Conservation (phyloP, 257 asterid species). For the Scutellaria minor region DNA sequence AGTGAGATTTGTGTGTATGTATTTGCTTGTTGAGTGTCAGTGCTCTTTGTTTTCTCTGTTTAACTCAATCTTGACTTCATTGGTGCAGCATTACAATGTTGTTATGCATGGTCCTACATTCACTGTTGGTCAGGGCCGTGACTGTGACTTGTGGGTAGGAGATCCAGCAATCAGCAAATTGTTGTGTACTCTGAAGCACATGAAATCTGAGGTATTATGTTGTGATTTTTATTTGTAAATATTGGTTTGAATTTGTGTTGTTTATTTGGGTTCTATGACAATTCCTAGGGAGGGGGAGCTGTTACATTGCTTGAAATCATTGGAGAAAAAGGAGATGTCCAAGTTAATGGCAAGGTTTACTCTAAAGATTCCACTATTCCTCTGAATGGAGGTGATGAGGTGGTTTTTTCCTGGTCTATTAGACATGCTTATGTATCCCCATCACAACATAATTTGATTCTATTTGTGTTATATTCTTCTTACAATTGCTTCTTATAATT, state of each 20-base stretch:
- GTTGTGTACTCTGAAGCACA: slow-evolving; percentile 75
- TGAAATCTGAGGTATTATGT: slow-evolving; percentile 67
- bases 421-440: slow-evolving; percentile 96
- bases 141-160: slow-evolving; percentile 70
- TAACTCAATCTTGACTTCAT: slow-evolving; percentile 20
- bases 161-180: slow-evolving; percentile 69
- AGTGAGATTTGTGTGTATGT: background rate
- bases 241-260: slow-evolving; percentile 27
- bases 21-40: slow-evolving; percentile 14
- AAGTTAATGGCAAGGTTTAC: slow-evolving; percentile 73
- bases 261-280: background rate
- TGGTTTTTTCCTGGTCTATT: slow-evolving; percentile 71
- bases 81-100: slow-evolving; percentile 46
- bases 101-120: slow-evolving; percentile 56
- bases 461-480: background rate
- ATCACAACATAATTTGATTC: slow-evolving; percentile 29
- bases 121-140: slow-evolving; percentile 55
- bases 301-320: slow-evolving; percentile 71
- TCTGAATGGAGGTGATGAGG: slow-evolving; percentile 82
- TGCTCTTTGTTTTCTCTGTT: slow-evolving; percentile 22
- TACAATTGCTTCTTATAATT: background rate
- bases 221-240: slow-evolving; percentile 14
- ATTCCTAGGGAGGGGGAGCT: slow-evolving; percentile 60
- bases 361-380: slow-evolving; percentile 67
- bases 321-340: slow-evolving; percentile 79